Base-by-base conservation (phyloP, 345 rosid species). In the Syzygium oleosum region DNA sequence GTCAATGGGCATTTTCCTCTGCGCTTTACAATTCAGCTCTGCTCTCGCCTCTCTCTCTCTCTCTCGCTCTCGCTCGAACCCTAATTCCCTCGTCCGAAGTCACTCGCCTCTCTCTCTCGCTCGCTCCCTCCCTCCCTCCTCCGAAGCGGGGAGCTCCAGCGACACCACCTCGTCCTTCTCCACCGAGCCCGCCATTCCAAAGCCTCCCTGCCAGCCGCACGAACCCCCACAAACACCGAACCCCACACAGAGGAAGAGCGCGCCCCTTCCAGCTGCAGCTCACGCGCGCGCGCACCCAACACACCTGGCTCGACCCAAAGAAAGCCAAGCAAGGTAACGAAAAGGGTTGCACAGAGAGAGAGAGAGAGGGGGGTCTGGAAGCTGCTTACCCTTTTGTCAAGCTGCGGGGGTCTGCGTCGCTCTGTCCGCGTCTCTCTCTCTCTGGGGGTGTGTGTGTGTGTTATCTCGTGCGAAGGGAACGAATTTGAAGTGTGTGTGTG, bases 111-210 rank as follows among this genome's bases (percentile, higher is more conserved):
- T 43, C 46, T 5, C 7, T 1, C 46, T 43, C 46, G 1, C 46
- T 43, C 46, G 7, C 46, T 43, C 7, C n/a, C n/a, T n/a, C n/a
- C 46, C 46, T 43, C 46, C 46, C 46, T 5, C 46, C 46, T 43
- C 4, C 4, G 46, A 3, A 89, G 93, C 93, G 31, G 93, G 91
- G 19, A 92, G 92, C 88, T 92, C 93, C 87, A 92, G 59, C 83
- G 92, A 88, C 91, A n/a, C n/a, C n/a, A n/a, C n/a, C n/a, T n/a
- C n/a, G n/a, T n/a, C n/a, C 51, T 87, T 85, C 85, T 90, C 89
- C 84, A 53, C 85, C 14, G 87, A 85, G 89, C 85, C 87, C 85
- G 91, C 88, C 91, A 92, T 92, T 88, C 91, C 86, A 13, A 25
- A 46, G 15, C 85, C 85, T 79, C 86, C 63, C 61, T 68, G 59